Evolutionary conservation across 2,329 filamentous ascomycete genomes (phyloP).

Genomic region (Ophiostoma fasciatum): DNA sequence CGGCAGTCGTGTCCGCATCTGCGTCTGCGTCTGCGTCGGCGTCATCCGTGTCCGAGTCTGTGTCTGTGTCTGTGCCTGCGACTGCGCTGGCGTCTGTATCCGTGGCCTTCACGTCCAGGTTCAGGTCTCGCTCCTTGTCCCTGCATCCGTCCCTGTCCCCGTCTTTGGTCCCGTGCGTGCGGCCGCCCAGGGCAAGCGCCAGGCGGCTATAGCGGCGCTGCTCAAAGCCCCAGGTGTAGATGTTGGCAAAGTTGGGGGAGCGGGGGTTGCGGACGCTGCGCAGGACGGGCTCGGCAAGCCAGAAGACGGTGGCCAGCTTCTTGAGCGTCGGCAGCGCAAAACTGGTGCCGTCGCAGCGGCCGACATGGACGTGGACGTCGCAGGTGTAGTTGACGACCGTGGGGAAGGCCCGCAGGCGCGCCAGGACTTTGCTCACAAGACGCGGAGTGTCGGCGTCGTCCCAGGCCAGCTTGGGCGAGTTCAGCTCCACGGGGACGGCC

Average conservation of each 20-base stretch:
- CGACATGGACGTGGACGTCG: slow-evolving; percentile 25
- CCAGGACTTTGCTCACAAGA: slow-evolving; percentile 13
- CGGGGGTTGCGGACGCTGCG: slow-evolving; percentile 22
- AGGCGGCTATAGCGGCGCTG: slow-evolving; percentile 20
- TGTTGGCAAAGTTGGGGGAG: slow-evolving; percentile 23
- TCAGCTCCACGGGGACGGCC: slow-evolving; percentile 23
- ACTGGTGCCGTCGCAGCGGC: slow-evolving; percentile 18
- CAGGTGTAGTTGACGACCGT: slow-evolving; percentile 21
- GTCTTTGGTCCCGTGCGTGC: neutral
- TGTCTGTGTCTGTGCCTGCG: too few relatives aligned
- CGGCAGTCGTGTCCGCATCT: neutral
- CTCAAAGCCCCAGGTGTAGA: slow-evolving; percentile 24
- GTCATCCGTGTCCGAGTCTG: too few relatives aligned
- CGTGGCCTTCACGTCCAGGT: too few relatives aligned
- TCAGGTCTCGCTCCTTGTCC: too few relatives aligned
- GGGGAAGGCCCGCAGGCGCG: slow-evolving; percentile 15
- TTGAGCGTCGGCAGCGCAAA: slow-evolving; percentile 20
- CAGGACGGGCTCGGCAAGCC: slow-evolving; percentile 23
- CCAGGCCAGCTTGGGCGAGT: slow-evolving; percentile 21
- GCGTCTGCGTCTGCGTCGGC: neutral
- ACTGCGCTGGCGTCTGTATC: too few relatives aligned
- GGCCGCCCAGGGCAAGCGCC: slow-evolving; percentile 11
- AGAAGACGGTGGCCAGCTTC: slow-evolving; percentile 21
- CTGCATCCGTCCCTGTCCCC: neutral
- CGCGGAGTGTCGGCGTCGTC: slow-evolving; percentile 10